Evolutionary conservation across 805 yeast species (phyloP).

Genomic region (Yamadazyma scolyti): DNA sequence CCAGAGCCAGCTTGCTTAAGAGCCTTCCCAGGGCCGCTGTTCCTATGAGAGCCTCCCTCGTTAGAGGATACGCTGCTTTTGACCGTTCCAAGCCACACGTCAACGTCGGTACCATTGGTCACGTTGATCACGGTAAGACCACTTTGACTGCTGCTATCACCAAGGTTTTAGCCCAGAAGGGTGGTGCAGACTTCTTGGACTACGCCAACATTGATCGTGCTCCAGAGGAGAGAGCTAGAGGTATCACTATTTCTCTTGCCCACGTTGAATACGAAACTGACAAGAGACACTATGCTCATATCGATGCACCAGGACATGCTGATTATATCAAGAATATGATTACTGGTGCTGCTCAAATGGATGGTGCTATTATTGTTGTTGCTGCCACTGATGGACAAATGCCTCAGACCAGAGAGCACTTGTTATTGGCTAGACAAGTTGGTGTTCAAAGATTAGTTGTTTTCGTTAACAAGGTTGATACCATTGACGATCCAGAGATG

Average conservation of each 20-base stretch:
- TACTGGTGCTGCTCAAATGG: slow-evolving; percentile 99
- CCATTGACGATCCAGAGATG: slow-evolving; percentile 98
- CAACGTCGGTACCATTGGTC: slow-evolving; percentile 97
- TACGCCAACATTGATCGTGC: slow-evolving; percentile 93
- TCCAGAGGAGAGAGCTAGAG: slow-evolving; percentile 99
- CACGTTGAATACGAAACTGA: slow-evolving; percentile 96
- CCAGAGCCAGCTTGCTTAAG: no score
- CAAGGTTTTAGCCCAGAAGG: slow-evolving; percentile 81
- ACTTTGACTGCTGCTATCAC: slow-evolving; percentile 98
- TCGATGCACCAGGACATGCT: slow-evolving; percentile 66
- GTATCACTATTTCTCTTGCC: slow-evolving; percentile 97
- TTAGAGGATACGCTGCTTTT: slow-evolving; percentile 62
- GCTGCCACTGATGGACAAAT: slow-evolving; percentile 99
- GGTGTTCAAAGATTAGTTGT: slow-evolving; percentile 98
- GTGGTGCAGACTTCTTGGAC: slow-evolving; percentile 93
- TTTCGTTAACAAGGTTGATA: slow-evolving; percentile 96
- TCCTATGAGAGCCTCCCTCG: no score
- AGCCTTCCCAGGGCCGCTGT: no score
- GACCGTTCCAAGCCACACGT: slow-evolving; percentile 96
- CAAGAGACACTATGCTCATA: slow-evolving; percentile 91
- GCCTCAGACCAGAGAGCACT: slow-evolving; percentile 99
- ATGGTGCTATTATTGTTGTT: slow-evolving; percentile 96
- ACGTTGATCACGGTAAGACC: slow-evolving; percentile 98
- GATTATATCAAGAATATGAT: slow-evolving; percentile 99
- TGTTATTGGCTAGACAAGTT: slow-evolving; percentile 97